Base-by-base conservation (phyloP, 108 stramenopile species). In the Cyclotella atomus region DNA sequence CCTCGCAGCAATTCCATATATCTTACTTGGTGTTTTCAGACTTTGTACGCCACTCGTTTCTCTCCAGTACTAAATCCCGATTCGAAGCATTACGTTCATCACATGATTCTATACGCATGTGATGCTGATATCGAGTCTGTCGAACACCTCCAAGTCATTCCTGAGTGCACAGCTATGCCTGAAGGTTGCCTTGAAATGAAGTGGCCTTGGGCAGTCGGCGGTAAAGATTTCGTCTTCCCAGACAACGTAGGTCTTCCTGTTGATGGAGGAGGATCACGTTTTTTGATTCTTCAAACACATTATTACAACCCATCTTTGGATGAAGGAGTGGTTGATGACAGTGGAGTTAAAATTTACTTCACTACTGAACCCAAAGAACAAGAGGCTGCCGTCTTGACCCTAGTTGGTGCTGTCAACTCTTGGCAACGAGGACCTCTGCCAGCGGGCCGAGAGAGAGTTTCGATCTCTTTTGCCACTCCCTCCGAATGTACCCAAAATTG, bases 61-160 rank as follows among this genome's bases (percentile, higher is more conserved):
- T 41, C 36, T 7, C 60, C 60, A 41, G 20, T 62, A 1, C 21
- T 62, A 9, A 20, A 27, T 25, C 21, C 20, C 1, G 60, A 23
- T 21, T 25, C 36, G 9, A 25, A 62, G 21, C 17, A 41, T 12
- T 41, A 62, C 14, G 41, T 62, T 28, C 60, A 62, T 44, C 60
- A 62, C 41, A 62, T 62, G 60, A 62, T 44, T 23, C 60, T 62
- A 14, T 62, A 24, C 28, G 41, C 60, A 23, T 62, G 60, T 44
- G 1, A 14, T 25, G 14, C 23, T 21, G 5, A 43, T 44, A 21
- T 15, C 36, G 34, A 17, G 25, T 2, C 10, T 43, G 24, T 8
- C 28, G 60, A 23, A 62, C 60, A 62, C 30, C 14, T 43, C 5
- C 38, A 14, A 14, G 60, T 62, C 43, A 24, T 62, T 20, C 38